Base-by-base conservation (phyloP, 345 rosid genomes). In the Aethionema arabicum region DNA sequence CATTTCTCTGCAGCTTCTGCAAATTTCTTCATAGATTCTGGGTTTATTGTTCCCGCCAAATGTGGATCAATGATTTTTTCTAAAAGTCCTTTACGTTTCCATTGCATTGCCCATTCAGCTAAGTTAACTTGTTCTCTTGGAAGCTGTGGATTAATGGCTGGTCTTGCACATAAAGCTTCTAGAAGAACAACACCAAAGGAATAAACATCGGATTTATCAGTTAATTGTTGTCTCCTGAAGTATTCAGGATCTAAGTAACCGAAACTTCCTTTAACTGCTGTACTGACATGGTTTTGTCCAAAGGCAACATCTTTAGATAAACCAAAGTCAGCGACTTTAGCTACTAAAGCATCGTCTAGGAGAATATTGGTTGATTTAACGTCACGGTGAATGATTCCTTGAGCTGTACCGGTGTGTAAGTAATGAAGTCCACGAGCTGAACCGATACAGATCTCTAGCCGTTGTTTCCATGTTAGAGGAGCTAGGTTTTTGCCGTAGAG, bases 361-460 rank as follows among this genome's bases (percentile, higher is more conserved):
- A 88, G 64, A 54, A 88, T 88, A 61, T 88, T 88, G 31, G 95
- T 88, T 15, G 86, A 83, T 74, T 88, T 88, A 11, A 88, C 95
- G 56, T 88, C 95, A 2, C 95, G 85, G 61, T 88, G 95, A 59
- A 88, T 88, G 66, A 88, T 88, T 33, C 95, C 95, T 63, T 88
- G 95, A 32, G 95, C 89, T n/a, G 95, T 85, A 11, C 95, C 95
- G 0, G 95, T 87, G 72, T 87, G 95, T 33, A 87, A 68, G 72
- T 87, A 87, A 63, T 87, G 95, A 63, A 85, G 84, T 44, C 95
- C 95, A 0, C 91, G 84, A 11, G 95, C 95, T 7, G 95, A 64
- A 7, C 95, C 95, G 14, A 87, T 87, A 65, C 75, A 75, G 56
- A 87, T 85, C 80, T 88, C 95, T 4, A 88, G 81, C 56, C 95